These are phyloP conservation scores for Canariomyces notabilis DNA, from an alignment of 2,329 filamentous ascomycete species.

Conservation along the genomic window DNA sequence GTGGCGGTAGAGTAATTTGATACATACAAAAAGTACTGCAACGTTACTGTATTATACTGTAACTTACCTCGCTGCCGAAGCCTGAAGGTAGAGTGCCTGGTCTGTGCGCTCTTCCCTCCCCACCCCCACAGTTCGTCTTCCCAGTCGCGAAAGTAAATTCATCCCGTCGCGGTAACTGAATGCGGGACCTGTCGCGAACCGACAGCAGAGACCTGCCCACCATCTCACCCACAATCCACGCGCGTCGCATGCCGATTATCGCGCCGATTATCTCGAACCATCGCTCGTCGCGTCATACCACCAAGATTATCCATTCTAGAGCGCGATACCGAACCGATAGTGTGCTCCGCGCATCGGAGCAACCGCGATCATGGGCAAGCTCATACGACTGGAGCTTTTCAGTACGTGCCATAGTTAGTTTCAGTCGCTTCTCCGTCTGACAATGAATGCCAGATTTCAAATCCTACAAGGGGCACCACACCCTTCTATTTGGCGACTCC, in stretches of 20 bases:
- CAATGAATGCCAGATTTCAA: slow-evolving; percentile 72
- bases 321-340: slow-evolving; percentile 15
- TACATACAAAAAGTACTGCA: not conserved
- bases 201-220: slow-evolving; percentile 3
- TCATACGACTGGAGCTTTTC: slow-evolving; percentile 89
- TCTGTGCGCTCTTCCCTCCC: slow-evolving; percentile 16
- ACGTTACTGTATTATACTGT: no score
- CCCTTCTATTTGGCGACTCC: slow-evolving; percentile 89
- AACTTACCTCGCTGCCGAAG: no score
- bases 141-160: slow-evolving; percentile 22
- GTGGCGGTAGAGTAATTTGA: no score
- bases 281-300: slow-evolving; percentile 9
- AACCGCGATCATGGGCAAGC: slow-evolving; percentile 75
- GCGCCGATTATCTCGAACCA: not conserved
- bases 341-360: slow-evolving; percentile 17
- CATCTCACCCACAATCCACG: slow-evolving; percentile 9
- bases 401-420: slow-evolving; percentile 54
- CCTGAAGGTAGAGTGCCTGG: no score
- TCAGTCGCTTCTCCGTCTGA: slow-evolving; percentile 9
- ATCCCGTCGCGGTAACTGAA: slow-evolving; percentile 14
- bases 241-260: slow-evolving; percentile 14
- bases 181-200: slow-evolving; percentile 13
- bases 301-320: not conserved
- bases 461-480: slow-evolving; percentile 97
- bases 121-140: slow-evolving; percentile 13